Evolutionary conservation across 1,139 yeast genomes (phyloP).

Genomic region (Zygosaccharomyces pseudobailii): DNA sequence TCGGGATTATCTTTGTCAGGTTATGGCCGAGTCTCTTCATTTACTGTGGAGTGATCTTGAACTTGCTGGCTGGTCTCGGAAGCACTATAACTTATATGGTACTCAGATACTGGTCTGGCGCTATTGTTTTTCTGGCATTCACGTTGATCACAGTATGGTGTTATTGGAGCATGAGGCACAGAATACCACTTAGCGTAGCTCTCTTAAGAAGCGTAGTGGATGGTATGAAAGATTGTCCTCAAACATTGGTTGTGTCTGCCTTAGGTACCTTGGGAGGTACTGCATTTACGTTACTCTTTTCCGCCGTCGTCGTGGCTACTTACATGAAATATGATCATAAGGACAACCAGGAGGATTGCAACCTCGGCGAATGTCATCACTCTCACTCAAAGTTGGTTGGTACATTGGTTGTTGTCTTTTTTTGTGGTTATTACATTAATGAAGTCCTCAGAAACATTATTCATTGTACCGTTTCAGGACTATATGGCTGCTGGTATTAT

Average conservation of each 20-base stretch:
- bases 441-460: conserved; percentile 83
- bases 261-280: conserved; percentile 63
- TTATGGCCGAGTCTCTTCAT: conserved; percentile 65
- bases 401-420: conserved; percentile 59
- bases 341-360: conserved; percentile 36
- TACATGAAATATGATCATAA: conserved; percentile 66
- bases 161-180: conserved; percentile 65
- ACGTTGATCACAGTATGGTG: conserved; percentile 62
- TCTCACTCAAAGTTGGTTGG: conserved; percentile 66
- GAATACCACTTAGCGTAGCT: conserved; percentile 72
- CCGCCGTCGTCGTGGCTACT: conserved; percentile 65
- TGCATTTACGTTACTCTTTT: conserved; percentile 60
- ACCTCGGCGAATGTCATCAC: conserved; percentile 56
- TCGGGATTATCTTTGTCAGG: conserved; percentile 58
- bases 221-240: conserved; percentile 67
- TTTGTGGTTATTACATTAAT: conserved; percentile 80
- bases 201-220: conserved; percentile 69
- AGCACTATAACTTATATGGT: conserved; percentile 70
- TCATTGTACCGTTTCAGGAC: conserved; percentile 79
- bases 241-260: conserved; percentile 58
- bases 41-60: conserved; percentile 61
- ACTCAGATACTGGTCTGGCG: conserved; percentile 67
- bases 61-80: conserved; percentile 65
- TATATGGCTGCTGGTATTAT: conserved; percentile 90
- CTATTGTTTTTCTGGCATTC: conserved; percentile 65